phyloP scores from a whole-genome alignment of 805 yeast species.

The Nakazawaea laoshanensis region DNA sequence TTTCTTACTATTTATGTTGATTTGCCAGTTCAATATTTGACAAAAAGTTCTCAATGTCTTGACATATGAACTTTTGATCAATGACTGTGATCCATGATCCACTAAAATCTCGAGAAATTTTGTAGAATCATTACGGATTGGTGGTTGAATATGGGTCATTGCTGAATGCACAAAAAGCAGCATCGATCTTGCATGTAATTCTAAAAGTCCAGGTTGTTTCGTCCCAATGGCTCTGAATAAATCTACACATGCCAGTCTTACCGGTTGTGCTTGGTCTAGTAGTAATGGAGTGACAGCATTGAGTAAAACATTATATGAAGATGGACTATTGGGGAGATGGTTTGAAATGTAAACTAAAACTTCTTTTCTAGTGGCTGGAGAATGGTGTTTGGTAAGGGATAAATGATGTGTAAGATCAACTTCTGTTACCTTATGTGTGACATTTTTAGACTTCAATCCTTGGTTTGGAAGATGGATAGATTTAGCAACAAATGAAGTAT shows the following conservation, averaged over 20 bases:
- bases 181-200: slow-evolving; percentile 49
- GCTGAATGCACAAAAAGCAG: slow-evolving; percentile 80
- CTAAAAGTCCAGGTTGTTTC: slow-evolving; percentile 45
- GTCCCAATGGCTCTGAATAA: slow-evolving; percentile 39
- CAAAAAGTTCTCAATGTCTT: slow-evolving; percentile 62
- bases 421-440: slow-evolving; percentile 17
- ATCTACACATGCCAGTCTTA: slow-evolving; percentile 47
- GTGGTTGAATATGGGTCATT: slow-evolving; percentile 84
- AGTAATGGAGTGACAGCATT: slow-evolving; percentile 53
- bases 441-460: slow-evolving; percentile 16
- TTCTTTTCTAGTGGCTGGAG: slow-evolving; percentile 62
- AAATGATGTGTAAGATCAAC: slow-evolving; percentile 51
- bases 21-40: slow-evolving; percentile 69
- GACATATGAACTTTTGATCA: slow-evolving; percentile 57
- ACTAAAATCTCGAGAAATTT: slow-evolving; percentile 55
- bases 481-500: slow-evolving; percentile 75
- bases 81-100: slow-evolving; percentile 41
- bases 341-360: slow-evolving; percentile 46
- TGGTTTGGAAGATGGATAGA: slow-evolving; percentile 33
- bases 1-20: slow-evolving; percentile 21
- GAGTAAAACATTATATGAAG: slow-evolving; percentile 49
- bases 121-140: slow-evolving; percentile 69
- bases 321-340: slow-evolving; percentile 42
- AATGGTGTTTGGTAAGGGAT: slow-evolving; percentile 69
- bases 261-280: slow-evolving; percentile 57